Evolutionary conservation across 768 basidiomycete genomes (phyloP), one percentile per base, ranked within the genome.

Genomic region (Pilatotrama ljubarskyi): DNA sequence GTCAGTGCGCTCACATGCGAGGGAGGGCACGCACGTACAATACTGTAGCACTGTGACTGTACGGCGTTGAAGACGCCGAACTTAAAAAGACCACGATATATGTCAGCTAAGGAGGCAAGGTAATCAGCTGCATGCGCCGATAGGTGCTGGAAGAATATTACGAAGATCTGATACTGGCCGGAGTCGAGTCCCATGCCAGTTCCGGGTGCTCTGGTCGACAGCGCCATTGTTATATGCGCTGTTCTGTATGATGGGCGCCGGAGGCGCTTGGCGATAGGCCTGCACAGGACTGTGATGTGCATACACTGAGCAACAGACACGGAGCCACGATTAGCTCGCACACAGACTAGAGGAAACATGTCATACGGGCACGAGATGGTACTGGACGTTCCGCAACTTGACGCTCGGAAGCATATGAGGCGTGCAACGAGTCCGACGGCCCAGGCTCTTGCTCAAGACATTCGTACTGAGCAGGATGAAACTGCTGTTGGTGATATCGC

Each of bases 21-120:
- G 5, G 9, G 22, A 36, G 10, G 9, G 6, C 1, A 3, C 15
- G 8, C 18, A 70, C 84, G 58, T 68, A 93, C 94, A 64, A 81
- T 79, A 48, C 90, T 83, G 64, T 91, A 92, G 69, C 91, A 94
- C 26, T 78, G 79, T 14, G 91, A 93, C 66, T 99, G 96, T 20
- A 98, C 84, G 3, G 89, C 87, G 70, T 98, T 98, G 79, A 98
- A 98, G 3, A 89, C 83, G 0, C 86, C 86, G 64, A 95, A 97
- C 68, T 90, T 90, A 82, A 95, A 97, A 1, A 93, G 76, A 0
- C 80, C 77, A 15, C 91, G 84, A 72, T 89, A 94, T 15, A 86
- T 79, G 68, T 94, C 91, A 51, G 93, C 95, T 96, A 35, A 6
- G n/a, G 5, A 50, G 32, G 3, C 20, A 35, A 8, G 0, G 35